Conservation (phyloP, 164 flowering plant genomes). For the Vitis amurensis region DNA sequence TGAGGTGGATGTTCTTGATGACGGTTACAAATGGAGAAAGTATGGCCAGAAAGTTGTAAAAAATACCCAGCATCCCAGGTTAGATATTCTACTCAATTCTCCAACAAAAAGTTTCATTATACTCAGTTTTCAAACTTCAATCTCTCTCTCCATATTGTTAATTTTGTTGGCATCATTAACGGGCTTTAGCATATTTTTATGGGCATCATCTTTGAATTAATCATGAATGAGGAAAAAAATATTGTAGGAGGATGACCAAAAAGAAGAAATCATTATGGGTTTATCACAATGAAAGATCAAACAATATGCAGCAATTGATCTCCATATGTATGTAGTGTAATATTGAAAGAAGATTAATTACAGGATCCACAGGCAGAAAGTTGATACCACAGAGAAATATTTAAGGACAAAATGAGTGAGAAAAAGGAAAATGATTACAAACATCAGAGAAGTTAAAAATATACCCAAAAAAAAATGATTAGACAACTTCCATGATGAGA, state of each 20-base stretch:
- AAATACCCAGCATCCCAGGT: constrained; percentile 94
- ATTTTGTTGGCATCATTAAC: constrained; percentile 1
- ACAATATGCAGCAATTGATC: constrained; percentile 3
- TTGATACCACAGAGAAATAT: not conserved
- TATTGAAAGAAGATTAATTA: not conserved
- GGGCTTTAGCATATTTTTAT: constrained; percentile 9
- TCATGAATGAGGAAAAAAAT: not conserved
- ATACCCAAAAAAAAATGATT: too few species aligned
- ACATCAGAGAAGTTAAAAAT: too few species aligned
- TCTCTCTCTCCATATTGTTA: not conserved
- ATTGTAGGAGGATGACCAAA: not conserved
- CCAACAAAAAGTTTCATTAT: not conserved
- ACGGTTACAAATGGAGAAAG: constrained; percentile 93
- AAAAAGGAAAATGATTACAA: too few species aligned
- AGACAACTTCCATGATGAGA: too few species aligned
- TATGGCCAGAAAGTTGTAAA: constrained; percentile 94
- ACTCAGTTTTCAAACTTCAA: not conserved
- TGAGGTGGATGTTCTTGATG: constrained; percentile 86
- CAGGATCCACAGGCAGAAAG: not conserved
- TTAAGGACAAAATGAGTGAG: too few species aligned
- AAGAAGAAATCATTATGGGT: constrained; percentile 10
- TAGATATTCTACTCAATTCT: not conserved
- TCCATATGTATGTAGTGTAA: constrained; percentile 3
- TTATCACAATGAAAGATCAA: not conserved
- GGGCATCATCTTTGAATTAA: not conserved